Evolutionary conservation across 2,329 filamentous ascomycete genomes (phyloP), one percentile per base, ranked within the genome.

Genomic region (Ophiosphaerella narmari): DNA sequence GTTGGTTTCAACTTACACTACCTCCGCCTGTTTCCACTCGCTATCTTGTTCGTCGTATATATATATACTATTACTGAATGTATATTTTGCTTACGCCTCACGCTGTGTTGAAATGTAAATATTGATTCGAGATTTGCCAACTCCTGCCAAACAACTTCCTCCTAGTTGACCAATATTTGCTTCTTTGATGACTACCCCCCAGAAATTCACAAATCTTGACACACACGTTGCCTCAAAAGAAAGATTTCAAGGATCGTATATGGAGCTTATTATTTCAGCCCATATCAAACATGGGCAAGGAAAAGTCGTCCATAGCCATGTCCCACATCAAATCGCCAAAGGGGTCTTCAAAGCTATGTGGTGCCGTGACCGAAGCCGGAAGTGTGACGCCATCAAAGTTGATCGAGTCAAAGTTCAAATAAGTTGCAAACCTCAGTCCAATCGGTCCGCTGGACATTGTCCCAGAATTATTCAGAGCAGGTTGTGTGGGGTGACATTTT

Each of bases 301-400:
- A 49, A 11, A 63, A 60, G 16, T 65, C 63, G 16, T 64, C 61
- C 61, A 66, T 62, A 29, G 55, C 51, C 36, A 48, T 48, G 39
- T 65, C 50, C 59, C 61, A 66, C 35, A 62, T 42, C 56, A 51
- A 60, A 36, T 63, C 59, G 16, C 59, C 49, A 9, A 42, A 34
- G 12, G 33, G 16, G 6, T 52, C 50, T 13, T 47, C 36, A 26
- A 33, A 18, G 11, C n/a, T 16, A 34, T 50, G 24, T n/a, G 24
- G 21, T 31, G 43, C 36, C 14, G 31, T 39, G n/a, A 23, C 13
- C 18, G 42, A 16, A 3, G 44, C 31, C 7, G 50, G 50, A 32
- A 59, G 29, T 24, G 40, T 29, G 3, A 60, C 39, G 24, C 51
- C 52, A 32, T 59, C 61, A 33, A 62, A 66, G 16, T 62, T 56